Base-by-base conservation (phyloP, 2,329 filamentous ascomycete genomes). In the Alternaria viburni region DNA sequence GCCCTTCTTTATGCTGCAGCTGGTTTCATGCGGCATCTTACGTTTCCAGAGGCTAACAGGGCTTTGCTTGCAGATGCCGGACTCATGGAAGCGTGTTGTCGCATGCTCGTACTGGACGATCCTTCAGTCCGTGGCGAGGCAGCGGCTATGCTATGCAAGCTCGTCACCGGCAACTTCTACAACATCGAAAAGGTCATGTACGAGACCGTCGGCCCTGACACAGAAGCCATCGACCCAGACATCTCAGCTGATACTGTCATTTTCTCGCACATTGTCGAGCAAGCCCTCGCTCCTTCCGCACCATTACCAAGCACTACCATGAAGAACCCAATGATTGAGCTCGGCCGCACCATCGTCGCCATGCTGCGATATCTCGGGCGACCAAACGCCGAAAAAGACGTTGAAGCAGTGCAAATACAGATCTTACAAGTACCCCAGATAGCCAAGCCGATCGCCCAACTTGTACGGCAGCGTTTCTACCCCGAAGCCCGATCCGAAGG, bases 271-370 rank as follows among this genome's bases (percentile, higher is more conserved):
- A 65, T 79, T 9, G 71, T 76, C 30, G 68, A 71, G 28, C 75
- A 78, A 45, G 73, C 77, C 25, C 66, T 78, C 6, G 67, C 66
- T n/a, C 73, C 76, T 15, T 69, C 75, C 3, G 67, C 64, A 17
- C 75, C 78, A 25, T 28, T 79, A 3, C 77, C 77, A 5, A 80
- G 77, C 57, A 77, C 75, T n/a, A 63, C 75, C 1, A 79, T 80
- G 77, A 80, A 79, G 62, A 79, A 78, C n/a, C 66, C 75, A n/a
- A 74, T 71, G 66, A 72, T 80, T 32, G 78, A 80, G 64, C 65
- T 77, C 12, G 74, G 73, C 1, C 68, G 75, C 1, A 72, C 70
- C 6, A 71, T 79, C 6, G 66, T 79, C n/a, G 65, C 70, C 17
- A 64, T 70, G 57, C 52, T 70, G 21, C 59, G 68, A 23, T 64